Conservation (phyloP, 805 yeast species). For the Myxozyma neotropica region DNA sequence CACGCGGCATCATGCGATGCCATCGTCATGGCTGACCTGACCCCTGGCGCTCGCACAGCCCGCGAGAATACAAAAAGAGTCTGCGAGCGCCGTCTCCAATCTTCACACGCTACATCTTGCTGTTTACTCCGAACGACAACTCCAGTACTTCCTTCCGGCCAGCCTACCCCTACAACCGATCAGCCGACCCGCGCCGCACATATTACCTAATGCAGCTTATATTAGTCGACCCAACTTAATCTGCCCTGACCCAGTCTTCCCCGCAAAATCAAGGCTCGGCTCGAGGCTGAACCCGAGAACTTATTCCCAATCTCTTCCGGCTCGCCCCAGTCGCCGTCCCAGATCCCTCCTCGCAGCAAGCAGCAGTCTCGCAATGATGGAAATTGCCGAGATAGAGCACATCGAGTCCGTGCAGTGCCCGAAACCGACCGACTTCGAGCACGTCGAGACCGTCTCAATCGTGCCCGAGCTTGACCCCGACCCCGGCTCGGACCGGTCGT, state of each 20-base stretch:
- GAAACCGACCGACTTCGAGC: constrained; percentile 14
- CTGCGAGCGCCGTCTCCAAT: too few relatives aligned
- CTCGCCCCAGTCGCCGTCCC: not conserved
- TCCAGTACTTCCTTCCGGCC: too few relatives aligned
- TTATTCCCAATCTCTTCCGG: too few relatives aligned
- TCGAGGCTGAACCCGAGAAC: not conserved
- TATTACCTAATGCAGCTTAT: too few relatives aligned
- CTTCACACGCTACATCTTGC: too few relatives aligned
- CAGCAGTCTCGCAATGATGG: not conserved
- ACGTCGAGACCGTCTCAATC: constrained; percentile 23
- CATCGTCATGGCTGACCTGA: too few relatives aligned
- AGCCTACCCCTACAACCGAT: too few relatives aligned
- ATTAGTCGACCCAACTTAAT: not conserved
- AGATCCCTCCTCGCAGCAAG: too few relatives aligned
- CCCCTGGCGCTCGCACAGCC: too few relatives aligned
- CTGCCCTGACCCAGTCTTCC: not conserved
- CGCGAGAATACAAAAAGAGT: too few relatives aligned
- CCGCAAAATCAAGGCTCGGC: constrained; percentile 3
- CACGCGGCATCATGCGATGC: too few relatives aligned
- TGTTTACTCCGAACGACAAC: too few relatives aligned
- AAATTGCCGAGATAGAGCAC: constrained; percentile 1
- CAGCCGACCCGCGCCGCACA: constrained; percentile 2
- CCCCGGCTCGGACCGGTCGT: not conserved
- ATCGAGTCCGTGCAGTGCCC: not conserved
- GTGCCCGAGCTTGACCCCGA: constrained; percentile 1